These are phyloP conservation scores for Potentilla sterilis DNA, from an alignment of 306 rosid species.

Conservation along the genomic window DNA sequence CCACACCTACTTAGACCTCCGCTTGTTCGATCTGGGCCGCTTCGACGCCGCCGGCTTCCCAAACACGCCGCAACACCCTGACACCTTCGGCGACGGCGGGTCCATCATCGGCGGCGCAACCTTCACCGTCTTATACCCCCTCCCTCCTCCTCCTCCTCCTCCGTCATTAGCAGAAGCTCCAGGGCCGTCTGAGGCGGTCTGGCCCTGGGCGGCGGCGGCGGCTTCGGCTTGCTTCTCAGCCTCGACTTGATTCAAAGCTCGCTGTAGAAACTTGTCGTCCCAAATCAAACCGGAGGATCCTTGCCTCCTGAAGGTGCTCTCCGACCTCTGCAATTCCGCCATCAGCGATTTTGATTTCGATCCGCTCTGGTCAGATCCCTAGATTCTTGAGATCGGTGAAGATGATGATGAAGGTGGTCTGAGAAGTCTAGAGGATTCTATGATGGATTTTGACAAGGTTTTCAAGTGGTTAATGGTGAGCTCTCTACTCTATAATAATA, in stretches of 20 bases:
- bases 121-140: slow-evolving; percentile 2
- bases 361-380: neutral
- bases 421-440: slow-evolving; percentile 7
- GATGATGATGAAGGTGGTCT: neutral
- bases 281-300: slow-evolving; percentile 76
- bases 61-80: slow-evolving; percentile 58
- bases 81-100: slow-evolving; percentile 78
- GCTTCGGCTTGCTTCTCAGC: slow-evolving; percentile 18
- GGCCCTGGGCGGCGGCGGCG: neutral
- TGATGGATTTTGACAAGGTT: neutral
- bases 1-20: slow-evolving; percentile 27
- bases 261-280: slow-evolving; percentile 52
- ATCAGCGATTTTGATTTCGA: neutral
- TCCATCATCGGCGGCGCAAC: slow-evolving; percentile 38
- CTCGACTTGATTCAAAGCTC: slow-evolving; percentile 28
- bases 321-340: slow-evolving; percentile 62
- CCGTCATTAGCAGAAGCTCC: neutral
- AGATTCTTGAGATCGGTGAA: neutral
- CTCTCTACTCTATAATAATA: neutral
- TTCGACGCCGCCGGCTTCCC: slow-evolving; percentile 35
- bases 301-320: slow-evolving; percentile 68
- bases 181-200: neutral
- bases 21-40: slow-evolving; percentile 37
- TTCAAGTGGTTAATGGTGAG: neutral
- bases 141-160: neutral